Percentiles rank a stretch among this genome's conserved stretches.
Evolutionary conservation across 169 alveolate species (phyloP).

Genomic region (Cyclospora cayetanensis): DNA sequence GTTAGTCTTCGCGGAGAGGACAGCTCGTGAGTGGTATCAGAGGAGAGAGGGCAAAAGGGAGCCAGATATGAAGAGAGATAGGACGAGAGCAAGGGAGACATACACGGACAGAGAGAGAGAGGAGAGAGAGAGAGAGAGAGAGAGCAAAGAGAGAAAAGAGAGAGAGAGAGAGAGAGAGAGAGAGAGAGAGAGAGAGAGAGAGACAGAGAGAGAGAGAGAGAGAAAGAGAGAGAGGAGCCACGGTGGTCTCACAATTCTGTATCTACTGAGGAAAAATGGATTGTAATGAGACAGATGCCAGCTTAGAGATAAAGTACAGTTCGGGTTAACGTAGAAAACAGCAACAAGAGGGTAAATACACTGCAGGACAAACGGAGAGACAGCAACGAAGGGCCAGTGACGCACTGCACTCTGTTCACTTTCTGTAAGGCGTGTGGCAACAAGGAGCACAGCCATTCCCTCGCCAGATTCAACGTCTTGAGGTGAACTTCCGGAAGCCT

Average conservation of each 20-base stretch:
- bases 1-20: no score
- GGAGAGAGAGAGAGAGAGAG: not conserved
- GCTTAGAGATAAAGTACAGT: not conserved
- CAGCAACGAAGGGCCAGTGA: not conserved
- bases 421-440: constrained; percentile 89
- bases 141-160: not conserved
- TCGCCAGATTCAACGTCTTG: constrained; percentile 84
- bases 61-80: not conserved
- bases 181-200: not conserved
- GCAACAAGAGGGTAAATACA: no score
- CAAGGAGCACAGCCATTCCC: constrained; percentile 88
- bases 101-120: not conserved
- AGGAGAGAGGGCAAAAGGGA: not conserved
- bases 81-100: not conserved
- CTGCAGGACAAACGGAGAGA: no score
- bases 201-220: not conserved
- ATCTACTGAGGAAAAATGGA: not conserved
- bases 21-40: no score
- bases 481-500: constrained; percentile 42
- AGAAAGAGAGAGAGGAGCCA: not conserved
- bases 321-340: not conserved
- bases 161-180: not conserved
- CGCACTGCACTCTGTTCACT: constrained; percentile 83
- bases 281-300: not conserved
- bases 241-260: no score